These are phyloP conservation scores for Xanthoceras sorbifolium DNA, from an alignment of 345 rosid genomes.

Conservation along the genomic window DNA sequence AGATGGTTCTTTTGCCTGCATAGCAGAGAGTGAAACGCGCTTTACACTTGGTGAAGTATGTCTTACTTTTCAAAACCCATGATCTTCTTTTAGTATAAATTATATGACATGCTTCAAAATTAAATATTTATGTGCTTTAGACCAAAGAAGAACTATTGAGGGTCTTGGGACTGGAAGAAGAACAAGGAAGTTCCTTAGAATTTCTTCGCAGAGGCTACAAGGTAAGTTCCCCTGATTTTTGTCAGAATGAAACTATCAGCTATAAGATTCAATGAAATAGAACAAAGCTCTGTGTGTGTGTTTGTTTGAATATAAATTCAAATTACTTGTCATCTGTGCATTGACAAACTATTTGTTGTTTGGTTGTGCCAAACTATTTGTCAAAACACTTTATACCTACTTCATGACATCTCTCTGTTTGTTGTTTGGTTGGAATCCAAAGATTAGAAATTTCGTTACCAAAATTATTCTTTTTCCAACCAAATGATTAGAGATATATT, in stretches of 20 bases:
- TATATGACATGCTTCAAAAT: slow-evolving; percentile 4
- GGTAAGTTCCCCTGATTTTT: slow-evolving; percentile 34
- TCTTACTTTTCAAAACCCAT: slow-evolving; percentile 2
- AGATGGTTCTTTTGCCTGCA: slow-evolving; percentile 83
- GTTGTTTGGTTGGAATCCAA: neutral
- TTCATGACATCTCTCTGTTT: too few relatives aligned
- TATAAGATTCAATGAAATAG: too few relatives aligned
- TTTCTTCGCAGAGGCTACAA: slow-evolving; percentile 93
- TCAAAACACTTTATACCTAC: too few relatives aligned
- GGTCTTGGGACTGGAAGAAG: slow-evolving; percentile 88
- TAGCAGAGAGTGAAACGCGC: slow-evolving; percentile 83
- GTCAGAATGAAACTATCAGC: neutral
- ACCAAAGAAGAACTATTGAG: slow-evolving; percentile 90
- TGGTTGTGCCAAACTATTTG: too few relatives aligned
- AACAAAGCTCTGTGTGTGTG: too few relatives aligned
- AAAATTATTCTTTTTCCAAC: neutral
- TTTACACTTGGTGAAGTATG: slow-evolving; percentile 89
- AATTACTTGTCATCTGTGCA: too few relatives aligned
- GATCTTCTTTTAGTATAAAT: neutral
- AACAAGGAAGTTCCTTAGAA: slow-evolving; percentile 86
- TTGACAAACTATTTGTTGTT: too few relatives aligned
- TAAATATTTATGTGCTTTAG: slow-evolving; percentile 41
- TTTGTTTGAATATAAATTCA: too few relatives aligned
- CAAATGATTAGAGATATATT: neutral
- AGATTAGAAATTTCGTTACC: neutral